These are phyloP conservation scores for Blepharisma japonicum DNA, from an alignment of 73 alveolate species.

Conservation along the genomic window DNA sequence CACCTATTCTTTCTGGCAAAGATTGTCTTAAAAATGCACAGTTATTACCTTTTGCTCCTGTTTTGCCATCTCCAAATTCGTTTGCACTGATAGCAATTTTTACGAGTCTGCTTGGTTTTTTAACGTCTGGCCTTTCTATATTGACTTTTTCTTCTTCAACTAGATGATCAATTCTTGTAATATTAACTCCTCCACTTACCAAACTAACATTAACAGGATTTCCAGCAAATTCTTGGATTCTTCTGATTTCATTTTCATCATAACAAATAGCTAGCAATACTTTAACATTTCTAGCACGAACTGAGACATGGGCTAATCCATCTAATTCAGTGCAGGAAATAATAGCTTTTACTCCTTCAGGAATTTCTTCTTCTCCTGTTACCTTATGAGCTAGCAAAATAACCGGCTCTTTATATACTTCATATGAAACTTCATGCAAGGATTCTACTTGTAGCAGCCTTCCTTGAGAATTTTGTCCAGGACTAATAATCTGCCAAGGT, in stretches of 20 bases:
- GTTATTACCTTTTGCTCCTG: conserved; percentile 26
- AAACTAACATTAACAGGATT: conserved; percentile 17
- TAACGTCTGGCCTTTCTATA: neutral
- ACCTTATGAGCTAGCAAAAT: conserved; percentile 67
- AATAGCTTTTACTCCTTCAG: conserved; percentile 52
- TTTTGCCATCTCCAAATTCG: conserved; percentile 2
- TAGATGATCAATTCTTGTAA: neutral
- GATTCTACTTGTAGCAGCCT: conserved; percentile 33
- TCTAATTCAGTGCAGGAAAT: conserved; percentile 73
- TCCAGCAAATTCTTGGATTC: conserved; percentile 28
- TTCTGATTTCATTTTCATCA: conserved; percentile 44
- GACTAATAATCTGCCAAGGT: conserved; percentile 70
- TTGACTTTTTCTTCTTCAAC: neutral
- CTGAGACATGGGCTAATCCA: conserved; percentile 83
- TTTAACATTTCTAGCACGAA: conserved; percentile 79
- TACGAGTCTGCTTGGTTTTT: neutral
- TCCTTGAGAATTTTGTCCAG: conserved; percentile 43
- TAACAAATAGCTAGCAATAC: conserved; percentile 58
- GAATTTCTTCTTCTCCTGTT: conserved; percentile 87
- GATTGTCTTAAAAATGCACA: neutral
- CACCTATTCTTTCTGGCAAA: neutral
- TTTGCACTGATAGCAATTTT: neutral
- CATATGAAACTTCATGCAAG: conserved; percentile 62
- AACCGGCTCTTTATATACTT: conserved; percentile 58
- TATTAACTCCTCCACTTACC: neutral